Conservation (phyloP, 2,329 filamentous ascomycete species). For the Exophiala xenobiotica region DNA sequence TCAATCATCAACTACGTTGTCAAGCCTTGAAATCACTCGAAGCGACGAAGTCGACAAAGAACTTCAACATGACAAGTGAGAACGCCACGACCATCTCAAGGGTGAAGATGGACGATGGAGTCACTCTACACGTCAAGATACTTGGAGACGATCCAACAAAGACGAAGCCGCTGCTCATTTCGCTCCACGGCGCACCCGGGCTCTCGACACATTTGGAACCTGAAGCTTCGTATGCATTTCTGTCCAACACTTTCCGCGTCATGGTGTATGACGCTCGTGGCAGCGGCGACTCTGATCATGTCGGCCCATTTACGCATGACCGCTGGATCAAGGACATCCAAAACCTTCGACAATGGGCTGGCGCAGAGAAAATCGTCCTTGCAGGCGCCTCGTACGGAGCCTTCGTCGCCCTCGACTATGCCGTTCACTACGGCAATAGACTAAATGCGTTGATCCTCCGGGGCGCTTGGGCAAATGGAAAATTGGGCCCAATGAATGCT, state of each 20-base stretch:
- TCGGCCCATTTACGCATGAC: slow-evolving; percentile 14
- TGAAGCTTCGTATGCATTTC: slow-evolving; percentile 9
- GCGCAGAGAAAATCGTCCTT: slow-evolving; percentile 16
- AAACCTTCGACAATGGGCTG: slow-evolving; percentile 12
- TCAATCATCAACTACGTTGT: not conserved
- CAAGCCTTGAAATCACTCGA: not conserved
- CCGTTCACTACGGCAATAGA: slow-evolving; percentile 3
- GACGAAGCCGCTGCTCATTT: slow-evolving; percentile 16
- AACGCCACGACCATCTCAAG: not conserved
- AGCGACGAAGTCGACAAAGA: not conserved
- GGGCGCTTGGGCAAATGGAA: slow-evolving; percentile 14
- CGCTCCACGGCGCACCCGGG: slow-evolving; percentile 18
- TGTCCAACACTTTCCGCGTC: slow-evolving; percentile 12
- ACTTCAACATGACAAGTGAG: not conserved
- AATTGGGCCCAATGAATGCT: slow-evolving; percentile 11
- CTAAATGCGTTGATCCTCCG: slow-evolving; percentile 9
- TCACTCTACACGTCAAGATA: slow-evolving; percentile 14
- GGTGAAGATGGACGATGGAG: slow-evolving; percentile 18
- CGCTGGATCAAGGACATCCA: slow-evolving; percentile 22
- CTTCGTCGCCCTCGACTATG: slow-evolving; percentile 21
- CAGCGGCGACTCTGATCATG: slow-evolving; percentile 11
- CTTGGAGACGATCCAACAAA: not conserved
- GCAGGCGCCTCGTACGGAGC: slow-evolving; percentile 17
- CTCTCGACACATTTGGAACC: slow-evolving; percentile 10
- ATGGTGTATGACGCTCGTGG: slow-evolving; percentile 20